These are phyloP conservation scores for Lachnum nothofagi DNA, from an alignment of 2,329 filamentous ascomycete genomes.

Conservation along the genomic window DNA sequence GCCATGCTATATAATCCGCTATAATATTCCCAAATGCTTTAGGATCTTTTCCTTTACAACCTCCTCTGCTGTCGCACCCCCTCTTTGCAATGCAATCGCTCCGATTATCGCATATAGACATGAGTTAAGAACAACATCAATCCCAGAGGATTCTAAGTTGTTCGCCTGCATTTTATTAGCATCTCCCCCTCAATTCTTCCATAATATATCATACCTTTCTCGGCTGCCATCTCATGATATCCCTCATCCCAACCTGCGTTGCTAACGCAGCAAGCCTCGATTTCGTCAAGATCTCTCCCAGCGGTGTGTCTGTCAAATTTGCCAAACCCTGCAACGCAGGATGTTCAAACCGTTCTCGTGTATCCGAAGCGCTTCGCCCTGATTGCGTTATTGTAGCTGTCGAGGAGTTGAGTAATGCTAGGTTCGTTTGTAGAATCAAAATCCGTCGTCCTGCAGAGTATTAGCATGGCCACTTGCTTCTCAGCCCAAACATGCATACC, in stretches of 20 bases:
- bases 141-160: slow-evolving; percentile 67
- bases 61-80: slow-evolving; percentile 69
- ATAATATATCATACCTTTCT: slow-evolving; percentile 57
- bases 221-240: slow-evolving; percentile 85
- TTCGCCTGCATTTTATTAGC: slow-evolving; percentile 45
- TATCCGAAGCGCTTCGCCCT: slow-evolving; percentile 43
- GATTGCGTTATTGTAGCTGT: slow-evolving; percentile 30
- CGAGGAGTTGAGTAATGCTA: slow-evolving; percentile 50
- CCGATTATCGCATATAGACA: slow-evolving; percentile 82
- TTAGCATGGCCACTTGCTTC: slow-evolving; percentile 14
- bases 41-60: slow-evolving; percentile 62
- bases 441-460: slow-evolving; percentile 49
- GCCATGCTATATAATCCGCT: slow-evolving; percentile 19
- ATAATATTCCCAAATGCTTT: slow-evolving; percentile 31
- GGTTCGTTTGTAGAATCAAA: slow-evolving; percentile 57
- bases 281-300: slow-evolving; percentile 58
- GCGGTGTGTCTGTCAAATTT: slow-evolving; percentile 60
- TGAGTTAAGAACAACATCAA: slow-evolving; percentile 68
- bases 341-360: slow-evolving; percentile 61
- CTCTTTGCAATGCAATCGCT: slow-evolving; percentile 82
- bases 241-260: slow-evolving; percentile 61
- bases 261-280: slow-evolving; percentile 64
- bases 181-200: background rate
- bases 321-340: slow-evolving; percentile 66
- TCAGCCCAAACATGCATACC: slow-evolving; percentile 48